A percentile compares a stretch with the other conserved stretches of the same genome.
Evolutionary conservation across 2,329 filamentous ascomycete genomes (phyloP).

Genomic region (Xylariaceae sp.): DNA sequence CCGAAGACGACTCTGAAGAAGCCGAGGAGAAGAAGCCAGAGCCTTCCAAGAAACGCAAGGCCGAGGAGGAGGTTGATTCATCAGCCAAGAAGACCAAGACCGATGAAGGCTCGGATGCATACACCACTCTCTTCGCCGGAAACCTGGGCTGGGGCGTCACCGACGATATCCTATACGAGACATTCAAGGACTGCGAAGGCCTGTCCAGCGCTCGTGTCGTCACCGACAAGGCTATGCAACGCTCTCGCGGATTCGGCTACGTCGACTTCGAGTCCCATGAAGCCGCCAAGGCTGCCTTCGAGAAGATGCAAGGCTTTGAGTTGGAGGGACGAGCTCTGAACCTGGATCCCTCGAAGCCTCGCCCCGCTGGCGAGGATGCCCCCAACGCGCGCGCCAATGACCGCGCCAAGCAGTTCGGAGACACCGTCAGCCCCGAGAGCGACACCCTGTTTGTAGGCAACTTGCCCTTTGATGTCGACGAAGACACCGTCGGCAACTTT

Average conservation of each 20-base stretch:
- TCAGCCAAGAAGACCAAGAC: slow-evolving; percentile 21
- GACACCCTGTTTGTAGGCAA: slow-evolving; percentile 91
- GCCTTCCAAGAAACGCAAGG: slow-evolving; percentile 41
- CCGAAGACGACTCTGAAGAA: slow-evolving; percentile 28
- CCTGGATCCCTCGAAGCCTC: slow-evolving; percentile 70
- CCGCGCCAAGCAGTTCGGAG: slow-evolving; percentile 66
- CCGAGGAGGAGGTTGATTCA: slow-evolving; percentile 25
- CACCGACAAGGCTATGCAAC: slow-evolving; percentile 72
- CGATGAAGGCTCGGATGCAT: slow-evolving; percentile 38
- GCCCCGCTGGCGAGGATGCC: slow-evolving; percentile 50
- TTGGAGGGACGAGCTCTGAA: slow-evolving; percentile 71
- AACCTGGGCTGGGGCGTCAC: slow-evolving; percentile 89
- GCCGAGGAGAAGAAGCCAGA: slow-evolving; percentile 27
- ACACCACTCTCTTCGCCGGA: slow-evolving; percentile 76
- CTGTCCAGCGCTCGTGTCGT: slow-evolving; percentile 71
- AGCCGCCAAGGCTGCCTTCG: slow-evolving; percentile 64
- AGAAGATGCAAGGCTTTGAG: slow-evolving; percentile 67
- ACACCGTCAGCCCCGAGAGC: slow-evolving; percentile 70
- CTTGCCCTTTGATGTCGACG: slow-evolving; percentile 75
- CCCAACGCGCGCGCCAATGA: slow-evolving; percentile 54
- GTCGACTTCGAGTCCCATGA: slow-evolving; percentile 72
- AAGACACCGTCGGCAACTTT: slow-evolving; percentile 67
- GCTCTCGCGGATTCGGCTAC: slow-evolving; percentile 90
- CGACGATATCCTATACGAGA: slow-evolving; percentile 71
- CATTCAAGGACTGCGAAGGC: slow-evolving; percentile 75